Conservation (phyloP, 768 basidiomycete genomes). For the Kockovaella imperatae region DNA sequence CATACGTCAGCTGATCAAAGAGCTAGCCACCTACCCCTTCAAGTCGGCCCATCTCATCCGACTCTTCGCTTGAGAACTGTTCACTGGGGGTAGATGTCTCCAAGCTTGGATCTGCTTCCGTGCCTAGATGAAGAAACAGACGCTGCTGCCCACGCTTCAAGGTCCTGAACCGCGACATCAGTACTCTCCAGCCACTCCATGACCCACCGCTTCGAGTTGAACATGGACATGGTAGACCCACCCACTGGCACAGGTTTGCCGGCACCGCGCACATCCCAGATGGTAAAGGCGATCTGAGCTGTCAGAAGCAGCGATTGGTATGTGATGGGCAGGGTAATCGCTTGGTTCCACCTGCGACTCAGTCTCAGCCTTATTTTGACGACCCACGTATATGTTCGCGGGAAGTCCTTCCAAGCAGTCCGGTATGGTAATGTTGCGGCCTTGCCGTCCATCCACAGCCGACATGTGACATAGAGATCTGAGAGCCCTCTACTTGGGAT, state of each 20-base stretch:
- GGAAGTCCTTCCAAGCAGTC: slow-evolving; percentile 88
- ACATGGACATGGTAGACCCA: slow-evolving; percentile 80
- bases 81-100: slow-evolving; percentile 86
- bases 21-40: slow-evolving; percentile 60
- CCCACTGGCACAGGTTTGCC: slow-evolving; percentile 74
- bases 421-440: slow-evolving; percentile 84
- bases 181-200: neutral
- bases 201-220: slow-evolving; percentile 81
- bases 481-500: slow-evolving; percentile 60
- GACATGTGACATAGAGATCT: slow-evolving; percentile 88
- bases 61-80: slow-evolving; percentile 49
- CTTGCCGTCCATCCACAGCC: slow-evolving; percentile 86
- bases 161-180: slow-evolving; percentile 53
- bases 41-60: slow-evolving; percentile 90
- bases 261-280: slow-evolving; percentile 89
- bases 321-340: slow-evolving; percentile 80
- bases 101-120: slow-evolving; percentile 75
- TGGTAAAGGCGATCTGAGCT: slow-evolving; percentile 84
- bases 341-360: slow-evolving; percentile 81
- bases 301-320: slow-evolving; percentile 87
- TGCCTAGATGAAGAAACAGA: slow-evolving; percentile 69
- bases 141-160: slow-evolving; percentile 86
- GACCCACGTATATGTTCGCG: slow-evolving; percentile 64
- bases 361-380: neutral
- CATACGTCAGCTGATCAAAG: neutral